Conservation (phyloP, 306 rosid genomes). For the Trichosanthes cucumerina region DNA sequence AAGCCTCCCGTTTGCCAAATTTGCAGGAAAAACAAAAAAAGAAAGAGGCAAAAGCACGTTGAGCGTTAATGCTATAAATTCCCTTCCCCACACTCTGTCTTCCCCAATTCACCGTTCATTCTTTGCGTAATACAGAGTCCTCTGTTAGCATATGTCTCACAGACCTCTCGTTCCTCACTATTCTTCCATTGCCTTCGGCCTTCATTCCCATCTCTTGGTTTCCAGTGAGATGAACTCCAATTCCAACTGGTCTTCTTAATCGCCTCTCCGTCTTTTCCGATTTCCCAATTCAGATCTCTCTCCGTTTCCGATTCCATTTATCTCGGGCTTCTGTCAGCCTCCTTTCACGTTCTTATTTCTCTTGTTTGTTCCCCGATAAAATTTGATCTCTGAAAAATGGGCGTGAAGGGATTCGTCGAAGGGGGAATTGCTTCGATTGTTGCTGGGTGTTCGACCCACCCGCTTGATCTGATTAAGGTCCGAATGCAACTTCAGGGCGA, state of each 20-base stretch:
- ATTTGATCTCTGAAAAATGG: background rate
- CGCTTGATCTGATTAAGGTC: background rate
- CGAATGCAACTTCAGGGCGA: conserved; percentile 12
- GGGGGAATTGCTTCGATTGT: conserved; percentile 9
- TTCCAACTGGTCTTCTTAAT: conserved; percentile 37
- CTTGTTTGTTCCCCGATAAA: background rate
- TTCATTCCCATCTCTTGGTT: conserved; percentile 78
- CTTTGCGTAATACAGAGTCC: background rate
- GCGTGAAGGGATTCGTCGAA: conserved; percentile 8
- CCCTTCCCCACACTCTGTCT: background rate
- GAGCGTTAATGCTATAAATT: background rate
- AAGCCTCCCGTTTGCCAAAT: too few species aligned
- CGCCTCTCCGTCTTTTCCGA: background rate
- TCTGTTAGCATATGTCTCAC: conserved; percentile 33
- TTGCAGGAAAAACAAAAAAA: too few species aligned
- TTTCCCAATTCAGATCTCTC: background rate
- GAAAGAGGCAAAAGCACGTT: background rate
- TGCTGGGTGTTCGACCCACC: conserved; percentile 8
- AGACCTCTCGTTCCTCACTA: conserved; percentile 32
- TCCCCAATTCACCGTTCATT: background rate
- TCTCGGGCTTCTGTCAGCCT: background rate
- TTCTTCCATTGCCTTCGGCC: conserved; percentile 38
- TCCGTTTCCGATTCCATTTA: background rate
- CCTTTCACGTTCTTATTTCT: background rate
- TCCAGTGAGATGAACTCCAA: conserved; percentile 73